Evolutionary conservation across 768 basidiomycete genomes (phyloP), one percentile per base, ranked within the genome.

Genomic region (Amanita exitialis): DNA sequence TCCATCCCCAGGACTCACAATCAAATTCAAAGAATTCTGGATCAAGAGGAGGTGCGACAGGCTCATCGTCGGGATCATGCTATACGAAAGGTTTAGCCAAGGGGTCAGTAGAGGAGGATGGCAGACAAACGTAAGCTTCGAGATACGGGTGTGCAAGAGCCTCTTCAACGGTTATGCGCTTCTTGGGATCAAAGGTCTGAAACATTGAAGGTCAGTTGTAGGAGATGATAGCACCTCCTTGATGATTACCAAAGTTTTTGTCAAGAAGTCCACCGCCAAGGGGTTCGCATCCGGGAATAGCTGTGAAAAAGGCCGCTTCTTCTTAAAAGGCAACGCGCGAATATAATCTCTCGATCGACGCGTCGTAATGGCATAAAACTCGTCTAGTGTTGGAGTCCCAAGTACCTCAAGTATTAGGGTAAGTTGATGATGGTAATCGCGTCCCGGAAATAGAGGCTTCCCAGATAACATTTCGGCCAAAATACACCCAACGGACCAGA

Each of bases 21-120:
- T 99, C 96, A 64, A 98, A 98, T 62, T 95, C 92, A 66, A 99
- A 99, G 75, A 98, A 99, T 57, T 87, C 85, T 3, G 92, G 86
- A 57, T 90, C 89, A 44, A 99, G 82, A n/a, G 95, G 94, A 4
- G 92, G 87, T 0, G 94, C 94, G 20, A 85, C 80, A 0, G 96
- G 96, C 67, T 99, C 96, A 61, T 99, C 96, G 45, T 95, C 91
- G 1, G 94, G 91, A 62, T 96, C 93, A 61, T 95, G 93, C 84
- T 88, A 30, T 44, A 23, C 47, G 13, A 53, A 8, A 41, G 61
- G 9, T 58, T 56, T 25, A 37, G 44, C n/a, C 7, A 15, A 48
- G 32, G n/a, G 45, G 32, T 34, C 41, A 42, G 35, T 27, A 41
- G 41, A 30, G 1, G 39, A 34, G 16, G 1, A 38, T 35, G 21